Evolutionary conservation across 805 yeast species (phyloP).

Genomic region (Allodekkera sacchari): DNA sequence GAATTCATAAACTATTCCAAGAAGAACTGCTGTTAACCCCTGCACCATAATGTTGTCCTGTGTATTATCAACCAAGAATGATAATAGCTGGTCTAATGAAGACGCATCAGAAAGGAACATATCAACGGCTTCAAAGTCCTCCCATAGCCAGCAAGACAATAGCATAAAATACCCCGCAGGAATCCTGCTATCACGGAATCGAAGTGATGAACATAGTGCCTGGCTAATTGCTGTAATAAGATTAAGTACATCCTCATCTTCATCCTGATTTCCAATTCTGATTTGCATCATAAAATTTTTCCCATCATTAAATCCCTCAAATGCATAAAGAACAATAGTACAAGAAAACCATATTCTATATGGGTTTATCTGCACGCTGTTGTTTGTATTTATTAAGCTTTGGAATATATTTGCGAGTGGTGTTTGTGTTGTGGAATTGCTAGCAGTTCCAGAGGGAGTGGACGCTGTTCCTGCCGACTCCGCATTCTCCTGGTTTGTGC

Average conservation of each 20-base stretch:
- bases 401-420: constrained; percentile 68
- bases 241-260: constrained; percentile 62
- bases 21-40: constrained; percentile 60
- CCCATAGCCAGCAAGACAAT: constrained; percentile 68
- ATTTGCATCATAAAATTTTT: constrained; percentile 40
- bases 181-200: constrained; percentile 60
- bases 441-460: constrained; percentile 28
- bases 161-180: constrained; percentile 73
- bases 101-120: constrained; percentile 66
- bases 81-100: constrained; percentile 56
- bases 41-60: constrained; percentile 38
- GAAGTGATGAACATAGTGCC: constrained; percentile 55
- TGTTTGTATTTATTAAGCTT: constrained; percentile 68
- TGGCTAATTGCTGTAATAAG: constrained; percentile 74
- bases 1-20: constrained; percentile 80
- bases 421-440: too few relatives aligned
- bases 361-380: constrained; percentile 68
- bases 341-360: constrained; percentile 82
- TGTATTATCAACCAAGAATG: constrained; percentile 46
- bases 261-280: constrained; percentile 48
- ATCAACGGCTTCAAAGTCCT: constrained; percentile 64
- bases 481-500: neutral
- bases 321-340: constrained; percentile 51
- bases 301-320: constrained; percentile 45
- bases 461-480: constrained; percentile 5